A percentile compares a stretch with the other conserved stretches of the same genome.
Conservation (phyloP, 1,139 yeast species). For the Barnettozyma hawaiiensis region DNA sequence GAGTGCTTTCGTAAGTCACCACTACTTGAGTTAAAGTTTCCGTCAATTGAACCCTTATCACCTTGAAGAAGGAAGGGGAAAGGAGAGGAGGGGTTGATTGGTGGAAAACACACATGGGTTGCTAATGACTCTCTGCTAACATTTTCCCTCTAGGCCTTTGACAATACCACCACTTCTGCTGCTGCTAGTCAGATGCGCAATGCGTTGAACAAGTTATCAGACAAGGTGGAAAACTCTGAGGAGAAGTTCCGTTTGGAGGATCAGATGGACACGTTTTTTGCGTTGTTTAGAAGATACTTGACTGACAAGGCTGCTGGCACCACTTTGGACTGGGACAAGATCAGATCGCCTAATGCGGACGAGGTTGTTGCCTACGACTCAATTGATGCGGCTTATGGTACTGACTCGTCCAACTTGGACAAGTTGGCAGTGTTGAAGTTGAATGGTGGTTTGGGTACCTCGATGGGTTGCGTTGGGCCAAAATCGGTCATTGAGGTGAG, state of each 20-base stretch:
- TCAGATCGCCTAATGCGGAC: slow-evolving; percentile 79
- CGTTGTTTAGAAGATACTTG: slow-evolving; percentile 87
- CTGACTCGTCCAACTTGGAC: slow-evolving; percentile 46
- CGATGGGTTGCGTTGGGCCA: slow-evolving; percentile 99
- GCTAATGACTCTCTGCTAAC: neutral
- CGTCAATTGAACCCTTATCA: neutral
- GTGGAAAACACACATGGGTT: neutral
- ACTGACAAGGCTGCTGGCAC: slow-evolving; percentile 84
- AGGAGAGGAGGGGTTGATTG: neutral
- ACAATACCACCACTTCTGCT: slow-evolving; percentile 89
- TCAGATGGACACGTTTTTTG: slow-evolving; percentile 93
- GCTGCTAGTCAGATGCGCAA: slow-evolving; percentile 98
- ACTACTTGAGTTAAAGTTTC: too few species aligned
- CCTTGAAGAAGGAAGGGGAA: too few species aligned
- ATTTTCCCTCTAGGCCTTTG: slow-evolving; percentile 58
- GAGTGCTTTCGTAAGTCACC: slow-evolving; percentile 50
- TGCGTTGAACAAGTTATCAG: slow-evolving; percentile 84
- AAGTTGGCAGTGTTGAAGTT: slow-evolving; percentile 92
- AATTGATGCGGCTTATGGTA: neutral
- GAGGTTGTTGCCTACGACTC: slow-evolving; percentile 79
- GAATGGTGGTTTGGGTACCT: slow-evolving; percentile 97
- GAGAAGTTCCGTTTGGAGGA: slow-evolving; percentile 65
- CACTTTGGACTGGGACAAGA: slow-evolving; percentile 90
- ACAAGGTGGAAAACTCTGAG: slow-evolving; percentile 57
- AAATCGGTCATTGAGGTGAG: slow-evolving; percentile 97